phyloP scores from a whole-genome alignment of 2,329 filamentous ascomycete species.

The Ampelomyces quisqualis region DNA sequence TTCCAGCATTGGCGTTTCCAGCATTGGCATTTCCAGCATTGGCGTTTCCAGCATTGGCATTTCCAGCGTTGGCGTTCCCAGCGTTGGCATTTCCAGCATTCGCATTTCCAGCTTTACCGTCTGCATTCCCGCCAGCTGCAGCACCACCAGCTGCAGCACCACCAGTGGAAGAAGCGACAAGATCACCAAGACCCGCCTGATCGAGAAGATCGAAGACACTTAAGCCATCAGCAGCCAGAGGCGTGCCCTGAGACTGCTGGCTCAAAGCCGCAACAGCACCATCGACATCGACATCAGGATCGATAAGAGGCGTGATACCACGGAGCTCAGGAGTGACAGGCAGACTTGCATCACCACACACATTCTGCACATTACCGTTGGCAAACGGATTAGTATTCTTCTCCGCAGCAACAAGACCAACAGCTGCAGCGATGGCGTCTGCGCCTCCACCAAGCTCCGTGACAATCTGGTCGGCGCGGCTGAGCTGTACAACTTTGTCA shows the following conservation, averaged over 20 bases:
- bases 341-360: conserved; percentile 64
- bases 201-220: conserved; percentile 65
- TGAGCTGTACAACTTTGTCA: conserved; percentile 52
- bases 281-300: conserved; percentile 61
- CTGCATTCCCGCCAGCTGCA: conserved; percentile 23
- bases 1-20: conserved; percentile 4
- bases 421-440: conserved; percentile 63
- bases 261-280: conserved; percentile 63
- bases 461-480: conserved; percentile 65
- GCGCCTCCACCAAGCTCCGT: conserved; percentile 60
- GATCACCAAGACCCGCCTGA: conserved; percentile 64
- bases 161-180: conserved; percentile 49
- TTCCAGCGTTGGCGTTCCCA: conserved; percentile 11
- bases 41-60: conserved; percentile 20
- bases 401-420: conserved; percentile 65
- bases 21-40: conserved; percentile 13
- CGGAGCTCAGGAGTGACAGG: conserved; percentile 62
- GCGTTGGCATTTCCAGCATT: conserved; percentile 3
- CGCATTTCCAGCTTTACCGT: conserved; percentile 11
- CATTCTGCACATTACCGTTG: conserved; percentile 57
- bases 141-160: conserved; percentile 39
- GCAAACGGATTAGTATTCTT: conserved; percentile 72
- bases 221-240: conserved; percentile 61
- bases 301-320: conserved; percentile 67
- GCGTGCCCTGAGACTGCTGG: conserved; percentile 51